Conservation (phyloP, 345 rosid species). For the Eucalyptus marginata region DNA sequence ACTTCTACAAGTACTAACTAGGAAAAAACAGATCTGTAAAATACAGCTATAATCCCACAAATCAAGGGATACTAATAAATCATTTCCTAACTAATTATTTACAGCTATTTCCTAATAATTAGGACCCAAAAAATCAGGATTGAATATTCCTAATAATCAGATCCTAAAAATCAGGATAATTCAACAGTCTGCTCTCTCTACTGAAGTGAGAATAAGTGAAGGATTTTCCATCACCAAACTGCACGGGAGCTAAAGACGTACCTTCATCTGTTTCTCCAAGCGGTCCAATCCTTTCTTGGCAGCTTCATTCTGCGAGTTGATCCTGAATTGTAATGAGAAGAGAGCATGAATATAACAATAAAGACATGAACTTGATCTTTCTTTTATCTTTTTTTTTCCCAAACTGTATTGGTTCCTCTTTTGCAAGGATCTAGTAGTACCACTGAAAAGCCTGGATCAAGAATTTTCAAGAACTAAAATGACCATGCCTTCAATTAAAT, state of each 20-base stretch:
- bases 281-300: conserved; percentile 97
- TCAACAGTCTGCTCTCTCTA: not conserved
- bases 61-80: too few relatives aligned
- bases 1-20: too few relatives aligned
- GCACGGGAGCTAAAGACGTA: conserved; percentile 2
- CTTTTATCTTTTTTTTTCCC: not conserved
- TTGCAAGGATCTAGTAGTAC: not conserved
- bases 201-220: not conserved
- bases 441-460: not conserved
- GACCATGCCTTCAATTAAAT: not conserved
- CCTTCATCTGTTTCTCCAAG: conserved; percentile 98
- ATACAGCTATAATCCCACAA: too few relatives aligned
- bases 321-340: conserved; percentile 32
- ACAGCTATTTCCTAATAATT: too few relatives aligned
- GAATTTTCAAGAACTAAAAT: not conserved
- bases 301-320: conserved; percentile 81
- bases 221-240: not conserved
- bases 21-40: too few relatives aligned
- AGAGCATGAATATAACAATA: not conserved
- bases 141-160: too few relatives aligned
- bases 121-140: too few relatives aligned
- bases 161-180: too few relatives aligned
- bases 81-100: too few relatives aligned
- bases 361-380: not conserved
- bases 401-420: not conserved